Evolutionary conservation across 176 grass and related monocot species (phyloP).

Genomic region (Lolium perenne): DNA sequence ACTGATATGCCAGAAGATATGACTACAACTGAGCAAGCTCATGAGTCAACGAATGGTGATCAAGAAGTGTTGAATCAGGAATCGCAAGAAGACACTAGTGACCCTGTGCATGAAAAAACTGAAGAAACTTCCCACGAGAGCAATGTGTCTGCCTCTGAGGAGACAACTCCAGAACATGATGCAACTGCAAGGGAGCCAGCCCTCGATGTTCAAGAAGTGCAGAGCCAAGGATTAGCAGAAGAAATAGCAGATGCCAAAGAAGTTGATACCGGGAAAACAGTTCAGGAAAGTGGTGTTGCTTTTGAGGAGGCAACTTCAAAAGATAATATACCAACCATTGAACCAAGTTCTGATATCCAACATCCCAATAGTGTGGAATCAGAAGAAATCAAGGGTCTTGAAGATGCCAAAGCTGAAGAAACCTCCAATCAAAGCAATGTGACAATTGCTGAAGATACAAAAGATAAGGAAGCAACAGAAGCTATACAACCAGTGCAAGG

Average conservation of each 20-base stretch:
- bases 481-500: conserved; percentile 25
- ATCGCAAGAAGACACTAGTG: conserved; percentile 31
- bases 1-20: conserved; percentile 29
- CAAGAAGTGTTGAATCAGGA: conserved; percentile 48
- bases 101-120: neutral
- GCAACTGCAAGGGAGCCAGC: neutral
- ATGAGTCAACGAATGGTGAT: neutral
- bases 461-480: conserved; percentile 24
- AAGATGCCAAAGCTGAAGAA: conserved; percentile 38
- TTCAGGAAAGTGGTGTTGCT: conserved; percentile 24
- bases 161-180: conserved; percentile 33
- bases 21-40: conserved; percentile 18
- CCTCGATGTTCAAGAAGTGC: conserved; percentile 22
- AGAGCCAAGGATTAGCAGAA: conserved; percentile 39
- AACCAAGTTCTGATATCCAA: conserved; percentile 34
- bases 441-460: conserved; percentile 30
- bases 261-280: conserved; percentile 14
- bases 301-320: conserved; percentile 40
- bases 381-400: conserved; percentile 31
- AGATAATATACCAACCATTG: neutral
- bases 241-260: conserved; percentile 30
- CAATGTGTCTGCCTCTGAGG: conserved; percentile 14
- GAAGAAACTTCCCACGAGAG: conserved; percentile 34
- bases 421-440: conserved; percentile 16
- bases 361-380: conserved; percentile 20